Conservation (phyloP, 768 basidiomycete genomes). For the Crucibulum laeve region DNA sequence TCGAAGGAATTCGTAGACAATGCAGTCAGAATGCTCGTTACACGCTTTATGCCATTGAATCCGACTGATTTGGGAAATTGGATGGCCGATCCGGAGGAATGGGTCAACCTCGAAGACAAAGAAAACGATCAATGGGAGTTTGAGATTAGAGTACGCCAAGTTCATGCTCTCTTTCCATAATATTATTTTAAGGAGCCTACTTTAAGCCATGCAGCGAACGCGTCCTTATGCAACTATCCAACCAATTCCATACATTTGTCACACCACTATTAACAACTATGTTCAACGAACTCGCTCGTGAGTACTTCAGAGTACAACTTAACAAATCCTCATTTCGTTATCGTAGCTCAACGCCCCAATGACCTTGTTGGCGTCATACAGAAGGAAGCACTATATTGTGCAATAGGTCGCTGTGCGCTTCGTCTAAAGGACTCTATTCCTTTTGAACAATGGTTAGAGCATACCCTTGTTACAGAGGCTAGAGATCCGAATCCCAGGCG, state of each 20-base stretch:
- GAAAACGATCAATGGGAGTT: conserved; percentile 93
- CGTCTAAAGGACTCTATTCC: conserved; percentile 60
- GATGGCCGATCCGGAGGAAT: conserved; percentile 90
- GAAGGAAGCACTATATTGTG: conserved; percentile 87
- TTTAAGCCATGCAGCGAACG: conserved; percentile 86
- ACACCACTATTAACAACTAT: conserved; percentile 57
- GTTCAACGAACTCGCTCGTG: conserved; percentile 62
- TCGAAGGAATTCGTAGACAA: conserved; percentile 69
- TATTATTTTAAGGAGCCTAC: conserved; percentile 1
- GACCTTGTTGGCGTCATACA: conserved; percentile 62
- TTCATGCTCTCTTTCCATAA: background rate
- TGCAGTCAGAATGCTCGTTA: conserved; percentile 72
- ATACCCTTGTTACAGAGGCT: conserved; percentile 56
- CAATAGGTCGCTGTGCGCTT: conserved; percentile 76
- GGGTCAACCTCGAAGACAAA: conserved; percentile 85
- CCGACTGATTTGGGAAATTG: conserved; percentile 78
- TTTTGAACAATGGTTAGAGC: conserved; percentile 67
- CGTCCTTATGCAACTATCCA: conserved; percentile 77
- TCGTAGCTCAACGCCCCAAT: conserved; percentile 38
- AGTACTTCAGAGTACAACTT: conserved; percentile 13
- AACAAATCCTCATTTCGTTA: background rate
- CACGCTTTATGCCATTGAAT: conserved; percentile 81
- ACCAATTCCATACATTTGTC: conserved; percentile 67
- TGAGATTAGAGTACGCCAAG: conserved; percentile 70
- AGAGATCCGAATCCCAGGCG: conserved; percentile 57